Evolutionary conservation across 139 green algal genomes (phyloP).

Genomic region (Chlamydomonas sp.): DNA sequence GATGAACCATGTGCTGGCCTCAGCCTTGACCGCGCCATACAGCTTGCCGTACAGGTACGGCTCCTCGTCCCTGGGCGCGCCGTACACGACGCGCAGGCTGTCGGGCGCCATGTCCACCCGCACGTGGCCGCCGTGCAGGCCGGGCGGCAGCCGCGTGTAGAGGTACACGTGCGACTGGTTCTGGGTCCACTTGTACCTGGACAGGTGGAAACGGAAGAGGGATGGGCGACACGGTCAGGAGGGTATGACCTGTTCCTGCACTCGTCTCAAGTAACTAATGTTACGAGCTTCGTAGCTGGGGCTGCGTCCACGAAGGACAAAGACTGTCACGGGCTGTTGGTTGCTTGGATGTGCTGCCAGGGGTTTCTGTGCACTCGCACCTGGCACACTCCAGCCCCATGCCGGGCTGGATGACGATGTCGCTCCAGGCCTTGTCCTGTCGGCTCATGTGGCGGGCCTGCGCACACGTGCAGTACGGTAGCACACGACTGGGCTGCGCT

Average conservation of each 20-base stretch:
- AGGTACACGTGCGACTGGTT: constrained; percentile 85
- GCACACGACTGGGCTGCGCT: too few species aligned
- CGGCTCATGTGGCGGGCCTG: constrained; percentile 11
- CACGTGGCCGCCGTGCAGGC: constrained; percentile 9
- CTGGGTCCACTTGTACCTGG: constrained; percentile 87
- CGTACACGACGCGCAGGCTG: constrained; percentile 54
- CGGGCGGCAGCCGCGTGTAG: constrained; percentile 67
- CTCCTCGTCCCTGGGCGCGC: constrained; percentile 10
- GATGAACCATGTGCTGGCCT: constrained; percentile 84
- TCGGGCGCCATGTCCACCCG: neutral
- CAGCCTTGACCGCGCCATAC: constrained; percentile 69
- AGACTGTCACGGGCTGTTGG: neutral
- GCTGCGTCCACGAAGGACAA: too few species aligned
- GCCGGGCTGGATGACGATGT: neutral
- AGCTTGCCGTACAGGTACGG: constrained; percentile 68
- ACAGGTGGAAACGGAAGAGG: neutral
- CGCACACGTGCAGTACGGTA: neutral
- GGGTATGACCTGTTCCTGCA: neutral
- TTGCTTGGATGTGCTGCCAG: neutral
- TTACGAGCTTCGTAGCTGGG: neutral
- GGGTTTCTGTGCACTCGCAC: neutral
- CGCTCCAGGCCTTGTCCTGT: constrained; percentile 27
- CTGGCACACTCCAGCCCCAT: constrained; percentile 34
- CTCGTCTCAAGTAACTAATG: neutral
- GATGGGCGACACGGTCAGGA: neutral